Evolutionary conservation across 257 asterid genomes (phyloP).

Genomic region (Petunia secreta): DNA sequence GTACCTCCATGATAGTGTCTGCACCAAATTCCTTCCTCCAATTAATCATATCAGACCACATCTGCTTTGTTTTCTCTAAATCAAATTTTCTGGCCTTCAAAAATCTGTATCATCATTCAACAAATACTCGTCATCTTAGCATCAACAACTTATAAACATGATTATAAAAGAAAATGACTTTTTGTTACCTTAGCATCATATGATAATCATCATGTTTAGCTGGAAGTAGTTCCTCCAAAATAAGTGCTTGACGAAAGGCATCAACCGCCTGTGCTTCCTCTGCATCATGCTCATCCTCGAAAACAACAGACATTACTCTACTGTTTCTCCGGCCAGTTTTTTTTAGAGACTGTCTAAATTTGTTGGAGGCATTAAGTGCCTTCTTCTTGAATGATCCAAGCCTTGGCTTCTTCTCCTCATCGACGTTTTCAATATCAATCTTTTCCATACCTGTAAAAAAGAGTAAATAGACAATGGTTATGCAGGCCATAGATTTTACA

Average conservation of each 20-base stretch:
- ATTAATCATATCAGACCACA: conserved; percentile 95
- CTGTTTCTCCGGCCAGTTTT: conserved; percentile 61
- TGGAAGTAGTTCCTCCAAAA: conserved; percentile 85
- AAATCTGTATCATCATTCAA: conserved; percentile 55
- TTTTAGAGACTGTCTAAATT: conserved; percentile 57
- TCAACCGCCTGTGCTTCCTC: conserved; percentile 87
- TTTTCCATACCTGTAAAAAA: conserved; percentile 43
- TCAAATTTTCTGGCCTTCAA: conserved; percentile 90
- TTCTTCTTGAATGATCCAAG: conserved; percentile 57
- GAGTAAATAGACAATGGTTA: background rate
- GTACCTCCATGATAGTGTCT: conserved; percentile 83
- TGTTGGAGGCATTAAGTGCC: conserved; percentile 58
- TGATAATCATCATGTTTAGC: conserved; percentile 90
- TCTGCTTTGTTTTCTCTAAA: conserved; percentile 84
- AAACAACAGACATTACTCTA: conserved; percentile 69
- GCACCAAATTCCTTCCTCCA: conserved; percentile 97
- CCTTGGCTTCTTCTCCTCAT: conserved; percentile 57
- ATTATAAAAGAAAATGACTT: background rate
- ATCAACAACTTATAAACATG: background rate
- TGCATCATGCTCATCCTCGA: conserved; percentile 84
- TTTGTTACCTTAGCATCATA: conserved; percentile 68
- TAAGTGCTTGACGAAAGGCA: conserved; percentile 86
- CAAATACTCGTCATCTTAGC: background rate
- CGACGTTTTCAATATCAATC: conserved; percentile 45
- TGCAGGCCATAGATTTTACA: background rate